Evolutionary conservation across 2,329 filamentous ascomycete genomes (phyloP), one percentile per base, ranked within the genome.

Genomic region (Orbilia ellipsospora): DNA sequence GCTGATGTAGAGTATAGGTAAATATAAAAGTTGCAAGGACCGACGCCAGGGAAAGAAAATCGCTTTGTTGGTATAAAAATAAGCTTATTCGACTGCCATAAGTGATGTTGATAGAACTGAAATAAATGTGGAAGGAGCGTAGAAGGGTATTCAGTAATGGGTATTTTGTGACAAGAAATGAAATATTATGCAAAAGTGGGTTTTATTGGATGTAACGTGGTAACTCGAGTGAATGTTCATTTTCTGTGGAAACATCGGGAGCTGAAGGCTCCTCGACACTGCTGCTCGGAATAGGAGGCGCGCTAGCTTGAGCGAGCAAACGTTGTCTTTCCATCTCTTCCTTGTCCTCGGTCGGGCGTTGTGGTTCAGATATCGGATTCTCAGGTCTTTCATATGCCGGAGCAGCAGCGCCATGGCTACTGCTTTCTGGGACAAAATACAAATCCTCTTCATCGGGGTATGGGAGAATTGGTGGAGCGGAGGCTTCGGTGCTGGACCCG

Each of bases 261-360:
- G 78, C 78, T 52, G 77, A 65, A 73, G 77, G 40, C 64, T 62
- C 31, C 78, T 77, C 5, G 77, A 77, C 18, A 78, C 79, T 52
- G 78, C 78, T 66, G 66, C 78, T 60, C 74, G 79, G 13, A 61
- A 80, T 52, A n/a, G 83, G 82, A 2, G 90, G 90, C 7, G 88
- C 87, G 80, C 89, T 91, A 6, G 87, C 88, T 79, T 90, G 86
- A 61, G 85, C 83, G 73, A 91, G 83, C n/a, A 92, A 81, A 44
- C 89, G 85, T 67, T 84, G 86, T 18, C 89, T 85, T 80, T 94
- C 91, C 5, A 93, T 83, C 80, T 96, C 92, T 78, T 90, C 89
- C 81, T 96, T 95, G 81, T 96, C 94, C 66, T 95, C 92, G 13
- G 82, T 84, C 2, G 83, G 77, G 20, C 81, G 77, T 77, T 81